Evolutionary conservation across 164 flowering plant genomes (phyloP).

Genomic region (Cinnamomum chago): DNA sequence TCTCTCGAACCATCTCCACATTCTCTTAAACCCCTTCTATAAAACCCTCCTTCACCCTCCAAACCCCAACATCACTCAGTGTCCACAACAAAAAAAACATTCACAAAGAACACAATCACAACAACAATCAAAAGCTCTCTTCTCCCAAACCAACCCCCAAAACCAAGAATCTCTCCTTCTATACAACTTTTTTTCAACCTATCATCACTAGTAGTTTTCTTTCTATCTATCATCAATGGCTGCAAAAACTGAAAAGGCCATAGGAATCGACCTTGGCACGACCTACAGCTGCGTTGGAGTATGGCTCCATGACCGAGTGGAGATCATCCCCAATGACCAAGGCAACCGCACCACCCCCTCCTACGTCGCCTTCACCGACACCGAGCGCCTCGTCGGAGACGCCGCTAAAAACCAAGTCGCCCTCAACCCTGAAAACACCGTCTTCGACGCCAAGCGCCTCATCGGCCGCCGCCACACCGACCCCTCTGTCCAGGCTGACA

Average conservation of each 20-base stretch:
- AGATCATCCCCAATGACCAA: slow-evolving; percentile 35
- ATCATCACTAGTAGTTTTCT: no score
- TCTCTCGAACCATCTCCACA: not conserved
- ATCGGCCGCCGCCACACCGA: slow-evolving; percentile 9
- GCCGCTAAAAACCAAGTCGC: slow-evolving; percentile 37
- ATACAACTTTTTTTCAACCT: not conserved
- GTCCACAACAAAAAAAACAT: not conserved
- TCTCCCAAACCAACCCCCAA: not conserved
- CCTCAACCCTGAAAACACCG: slow-evolving; percentile 32
- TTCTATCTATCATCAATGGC: slow-evolving; percentile 10
- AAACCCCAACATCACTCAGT: no score
- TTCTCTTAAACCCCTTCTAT: not conserved
- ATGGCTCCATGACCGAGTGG: slow-evolving; percentile 31
- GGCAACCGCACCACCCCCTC: slow-evolving; percentile 38
- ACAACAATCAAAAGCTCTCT: not conserved
- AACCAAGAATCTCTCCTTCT: not conserved
- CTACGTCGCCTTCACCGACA: slow-evolving; percentile 37
- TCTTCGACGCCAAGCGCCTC: slow-evolving; percentile 23
- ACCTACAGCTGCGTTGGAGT: slow-evolving; percentile 36
- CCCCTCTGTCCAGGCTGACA: slow-evolving; percentile 5
- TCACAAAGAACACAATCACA: not conserved
- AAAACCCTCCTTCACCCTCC: not conserved
- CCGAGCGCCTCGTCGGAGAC: slow-evolving; percentile 35
- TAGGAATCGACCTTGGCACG: slow-evolving; percentile 33
- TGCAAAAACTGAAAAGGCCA: slow-evolving; percentile 18